phyloP scores from a whole-genome alignment of 2,329 filamentous ascomycete genomes.

The Aspergillus glaucus region DNA sequence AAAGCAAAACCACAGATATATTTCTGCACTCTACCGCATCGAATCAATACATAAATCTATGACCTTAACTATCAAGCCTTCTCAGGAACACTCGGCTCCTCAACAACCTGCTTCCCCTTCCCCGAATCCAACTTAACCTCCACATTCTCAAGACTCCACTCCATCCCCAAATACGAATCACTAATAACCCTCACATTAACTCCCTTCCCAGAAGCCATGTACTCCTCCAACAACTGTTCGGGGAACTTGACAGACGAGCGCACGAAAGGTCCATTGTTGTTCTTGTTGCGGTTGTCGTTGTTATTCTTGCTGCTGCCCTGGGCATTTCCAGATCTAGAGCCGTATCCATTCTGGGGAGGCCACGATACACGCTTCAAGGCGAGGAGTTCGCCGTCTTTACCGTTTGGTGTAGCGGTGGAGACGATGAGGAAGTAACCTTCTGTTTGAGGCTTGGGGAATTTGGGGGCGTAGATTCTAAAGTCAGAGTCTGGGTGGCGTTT shows the following conservation, averaged over 20 bases:
- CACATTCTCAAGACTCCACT: conserved; percentile 49
- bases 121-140: conserved; percentile 40
- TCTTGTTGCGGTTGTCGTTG: conserved; percentile 8
- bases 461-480: conserved; percentile 74
- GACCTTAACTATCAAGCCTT: conserved; percentile 4
- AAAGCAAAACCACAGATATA: no score
- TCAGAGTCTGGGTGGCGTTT: conserved; percentile 62
- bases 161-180: conserved; percentile 78
- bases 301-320: conserved; percentile 9
- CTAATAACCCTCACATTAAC: conserved; percentile 73
- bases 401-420: conserved; percentile 35
- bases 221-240: conserved; percentile 10
- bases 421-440: conserved; percentile 89
- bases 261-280: conserved; percentile 13
- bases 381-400: conserved; percentile 66
- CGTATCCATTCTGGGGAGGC: conserved; percentile 34
- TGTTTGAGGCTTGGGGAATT: conserved; percentile 88
- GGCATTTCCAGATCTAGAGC: conserved; percentile 13
- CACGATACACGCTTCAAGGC: conserved; percentile 83
- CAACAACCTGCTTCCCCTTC: conserved; percentile 14
- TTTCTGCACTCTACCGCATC: no score
- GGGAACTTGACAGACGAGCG: conserved; percentile 30
- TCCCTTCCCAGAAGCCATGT: conserved; percentile 40
- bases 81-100: conserved; percentile 8
- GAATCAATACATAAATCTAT: no score